Conservation (phyloP, 306 rosid genomes). For the Canavalia ensiformis region DNA sequence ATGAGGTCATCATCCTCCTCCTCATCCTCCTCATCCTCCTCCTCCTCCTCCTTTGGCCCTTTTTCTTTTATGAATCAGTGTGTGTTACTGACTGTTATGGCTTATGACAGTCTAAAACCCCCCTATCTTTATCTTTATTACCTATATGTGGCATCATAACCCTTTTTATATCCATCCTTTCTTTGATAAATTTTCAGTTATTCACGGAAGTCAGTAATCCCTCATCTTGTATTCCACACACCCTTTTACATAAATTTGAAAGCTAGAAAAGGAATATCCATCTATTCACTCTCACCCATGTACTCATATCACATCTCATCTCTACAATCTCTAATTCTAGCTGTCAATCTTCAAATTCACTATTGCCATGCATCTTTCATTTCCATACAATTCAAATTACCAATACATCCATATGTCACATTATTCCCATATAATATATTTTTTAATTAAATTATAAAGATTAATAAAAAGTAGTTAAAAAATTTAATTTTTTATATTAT, state of each 20-base stretch:
- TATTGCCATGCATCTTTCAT: background rate
- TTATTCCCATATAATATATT: no score
- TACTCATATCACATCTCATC: constrained; percentile 29
- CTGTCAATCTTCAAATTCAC: constrained; percentile 33
- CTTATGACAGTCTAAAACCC: constrained; percentile 47
- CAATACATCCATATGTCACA: constrained; percentile 18
- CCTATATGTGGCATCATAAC: constrained; percentile 52
- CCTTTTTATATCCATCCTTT: constrained; percentile 47
- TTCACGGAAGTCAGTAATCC: constrained; percentile 53
- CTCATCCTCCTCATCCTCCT: no score
- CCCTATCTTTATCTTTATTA: constrained; percentile 49
- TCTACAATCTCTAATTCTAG: constrained; percentile 38
- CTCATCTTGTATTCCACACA: constrained; percentile 39
- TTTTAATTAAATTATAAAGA: no score
- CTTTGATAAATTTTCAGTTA: constrained; percentile 54
- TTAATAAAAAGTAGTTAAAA: no score
- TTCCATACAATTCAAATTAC: background rate
- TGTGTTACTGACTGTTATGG: constrained; percentile 52
- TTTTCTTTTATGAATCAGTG: constrained; percentile 44
- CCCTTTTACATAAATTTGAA: constrained; percentile 39
- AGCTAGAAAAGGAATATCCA: constrained; percentile 31
- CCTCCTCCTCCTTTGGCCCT: background rate
- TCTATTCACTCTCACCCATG: constrained; percentile 25
- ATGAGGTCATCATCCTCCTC: constrained; percentile 53
- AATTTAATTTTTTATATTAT: no score